Percentiles rank a stretch among this genome's conserved stretches.
Conservation (phyloP, 257 asterid genomes). For the Solanum raphanifolium region DNA sequence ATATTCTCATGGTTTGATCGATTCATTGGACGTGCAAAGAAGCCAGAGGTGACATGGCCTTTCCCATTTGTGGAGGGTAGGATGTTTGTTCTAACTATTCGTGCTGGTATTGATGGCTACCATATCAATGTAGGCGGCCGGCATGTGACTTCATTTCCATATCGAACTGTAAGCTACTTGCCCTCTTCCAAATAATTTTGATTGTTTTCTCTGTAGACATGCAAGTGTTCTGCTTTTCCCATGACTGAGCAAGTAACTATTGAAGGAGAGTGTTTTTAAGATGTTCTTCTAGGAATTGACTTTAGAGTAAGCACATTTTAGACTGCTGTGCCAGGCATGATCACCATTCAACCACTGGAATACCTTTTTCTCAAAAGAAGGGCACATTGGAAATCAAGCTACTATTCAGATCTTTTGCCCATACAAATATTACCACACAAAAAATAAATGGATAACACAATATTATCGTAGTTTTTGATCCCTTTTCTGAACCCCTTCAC, state of each 20-base stretch:
- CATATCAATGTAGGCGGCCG: slow-evolving; percentile 95
- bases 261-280: neutral
- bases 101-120: slow-evolving; percentile 97
- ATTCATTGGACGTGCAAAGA: slow-evolving; percentile 71
- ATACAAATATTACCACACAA: neutral
- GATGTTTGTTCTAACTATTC: slow-evolving; percentile 79
- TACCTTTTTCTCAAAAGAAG: neutral
- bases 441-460: neutral
- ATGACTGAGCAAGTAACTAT: neutral
- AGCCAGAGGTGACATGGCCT: slow-evolving; percentile 44
- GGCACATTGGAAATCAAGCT: neutral
- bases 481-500: neutral
- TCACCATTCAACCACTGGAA: neutral
- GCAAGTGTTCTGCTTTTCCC: neutral
- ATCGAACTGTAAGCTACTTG: slow-evolving; percentile 52
- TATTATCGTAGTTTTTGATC: neutral
- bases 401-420: neutral
- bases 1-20: slow-evolving; percentile 62
- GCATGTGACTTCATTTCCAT: slow-evolving; percentile 92
- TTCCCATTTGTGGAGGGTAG: slow-evolving; percentile 82
- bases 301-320: neutral
- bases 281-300: neutral
- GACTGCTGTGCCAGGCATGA: neutral
- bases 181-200: neutral
- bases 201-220: neutral